Evolutionary conservation across 176 grass and related monocot genomes (phyloP), one percentile per base, ranked within the genome.

Genomic region (Oryza glumipatula): DNA sequence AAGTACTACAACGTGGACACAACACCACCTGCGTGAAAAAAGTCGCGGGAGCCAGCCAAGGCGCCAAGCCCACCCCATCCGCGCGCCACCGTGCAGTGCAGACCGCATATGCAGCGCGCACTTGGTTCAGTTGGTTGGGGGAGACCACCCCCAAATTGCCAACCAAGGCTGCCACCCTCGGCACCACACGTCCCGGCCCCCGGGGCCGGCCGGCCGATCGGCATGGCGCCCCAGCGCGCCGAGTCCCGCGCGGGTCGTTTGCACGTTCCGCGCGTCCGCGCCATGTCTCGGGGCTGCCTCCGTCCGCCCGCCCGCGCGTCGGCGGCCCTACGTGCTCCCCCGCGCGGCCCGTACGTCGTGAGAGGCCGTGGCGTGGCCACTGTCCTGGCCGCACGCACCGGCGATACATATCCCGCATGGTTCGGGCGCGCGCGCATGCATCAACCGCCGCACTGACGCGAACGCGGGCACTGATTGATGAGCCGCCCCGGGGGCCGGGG

Each of bases 251-350:
- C 22, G 72, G 46, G 32, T 65, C 64, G 63, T 33, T 33, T 56
- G 80, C 80, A 82, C 80, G 69, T 82, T 82, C 38, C 80, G 15
- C 54, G 16, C 70, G 73, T 82, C 38, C 80, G 15, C 54, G 16
- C 70, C 35, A 35, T 35, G 26, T n/a, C 19, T 1, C 52, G 47
- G 33, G 12, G 19, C 41, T 41, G 6, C 13, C 68, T 70, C 35
- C 4, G 67, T 33, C 32, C 33, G 67, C 67, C 32, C 33, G 67
- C 33, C 35, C 1, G 33, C 67, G 67, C 33, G 67, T 15, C 30
- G 6, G 17, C 66, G 6, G 35, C 33, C 54, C 54, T 21, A 56
- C 52, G 52, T 56, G 15, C 15, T 48, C 11, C 46, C 51, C 51
- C 51, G 51, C 51, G 1, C 51, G 51, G 46, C 14, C 2, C 51